phyloP scores from a whole-genome alignment of 1,284 basidiomycete species.

The Ceratobasidium sp. region DNA sequence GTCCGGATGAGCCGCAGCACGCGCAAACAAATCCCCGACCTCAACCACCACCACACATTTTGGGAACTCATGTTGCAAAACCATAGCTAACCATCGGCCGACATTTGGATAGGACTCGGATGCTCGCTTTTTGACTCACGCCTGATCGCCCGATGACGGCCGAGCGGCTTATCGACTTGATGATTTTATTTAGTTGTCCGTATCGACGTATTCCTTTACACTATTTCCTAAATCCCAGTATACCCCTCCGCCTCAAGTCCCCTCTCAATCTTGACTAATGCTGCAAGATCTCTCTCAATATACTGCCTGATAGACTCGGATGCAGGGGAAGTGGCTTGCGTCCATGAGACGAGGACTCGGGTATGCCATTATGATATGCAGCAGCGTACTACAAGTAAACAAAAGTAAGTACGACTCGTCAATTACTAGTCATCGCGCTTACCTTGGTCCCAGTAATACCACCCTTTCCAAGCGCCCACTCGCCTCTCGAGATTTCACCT shows the following conservation, averaged over 20 bases:
- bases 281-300: background rate
- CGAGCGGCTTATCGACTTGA: no score
- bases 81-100: no score
- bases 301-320: conserved; percentile 22
- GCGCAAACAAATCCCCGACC: background rate
- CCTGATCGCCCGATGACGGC: no score
- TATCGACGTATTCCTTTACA: no score
- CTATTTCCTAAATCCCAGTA: background rate
- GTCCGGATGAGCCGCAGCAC: background rate
- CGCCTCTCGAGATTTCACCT: conserved; percentile 44
- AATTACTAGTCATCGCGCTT: conserved; percentile 8
- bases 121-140: no score
- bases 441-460: conserved; percentile 48
- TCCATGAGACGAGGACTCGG: conserved; percentile 6
- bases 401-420: background rate
- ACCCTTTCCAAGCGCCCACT: conserved; percentile 47
- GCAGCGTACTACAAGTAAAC: background rate
- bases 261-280: background rate
- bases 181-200: no score
- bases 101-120: no score
- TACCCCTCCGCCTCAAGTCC: background rate
- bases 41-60: no score
- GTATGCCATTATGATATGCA: background rate
- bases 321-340: conserved; percentile 30
- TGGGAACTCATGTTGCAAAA: no score